Evolutionary conservation across 495 filamentous ascomycete species (phyloP).

Genomic region (Cryomyces antarcticus): DNA sequence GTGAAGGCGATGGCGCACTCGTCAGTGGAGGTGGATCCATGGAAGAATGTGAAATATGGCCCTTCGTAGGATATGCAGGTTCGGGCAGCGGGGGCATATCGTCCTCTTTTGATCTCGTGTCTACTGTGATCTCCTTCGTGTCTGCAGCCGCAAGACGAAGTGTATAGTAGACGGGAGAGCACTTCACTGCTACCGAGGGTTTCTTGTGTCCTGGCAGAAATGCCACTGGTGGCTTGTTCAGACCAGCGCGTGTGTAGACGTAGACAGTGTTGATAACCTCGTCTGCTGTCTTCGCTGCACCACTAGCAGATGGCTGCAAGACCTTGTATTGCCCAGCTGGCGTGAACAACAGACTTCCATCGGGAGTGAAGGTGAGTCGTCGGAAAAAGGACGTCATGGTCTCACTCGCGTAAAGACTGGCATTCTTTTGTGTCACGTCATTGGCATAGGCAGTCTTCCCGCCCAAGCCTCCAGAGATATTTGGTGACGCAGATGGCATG

Average conservation of each 20-base stretch:
- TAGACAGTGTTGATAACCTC: constrained; percentile 96
- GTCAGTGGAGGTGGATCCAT: constrained; percentile 73
- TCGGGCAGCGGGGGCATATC: constrained; percentile 68
- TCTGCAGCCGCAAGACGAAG: constrained; percentile 41
- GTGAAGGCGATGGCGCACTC: constrained; percentile 24
- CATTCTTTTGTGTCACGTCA: constrained; percentile 37
- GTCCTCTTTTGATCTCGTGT: constrained; percentile 76
- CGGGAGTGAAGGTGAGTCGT: constrained; percentile 80
- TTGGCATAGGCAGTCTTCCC: no score
- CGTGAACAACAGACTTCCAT: constrained; percentile 86
- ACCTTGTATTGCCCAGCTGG: constrained; percentile 91
- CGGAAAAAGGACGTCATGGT: constrained; percentile 95
- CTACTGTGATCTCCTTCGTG: constrained; percentile 80
- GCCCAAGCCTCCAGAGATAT: constrained; percentile 43
- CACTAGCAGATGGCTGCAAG: constrained; percentile 42
- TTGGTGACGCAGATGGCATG: constrained; percentile 81
- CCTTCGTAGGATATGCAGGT: constrained; percentile 42
- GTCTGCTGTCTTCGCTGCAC: constrained; percentile 50
- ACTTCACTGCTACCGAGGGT: constrained; percentile 86
- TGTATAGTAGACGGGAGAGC: constrained; percentile 78
- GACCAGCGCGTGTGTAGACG: constrained; percentile 87
- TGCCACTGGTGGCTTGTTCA: constrained; percentile 95
- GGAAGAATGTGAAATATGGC: constrained; percentile 30
- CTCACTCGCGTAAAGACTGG: constrained; percentile 91
- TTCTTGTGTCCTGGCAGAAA: constrained; percentile 97